These are phyloP conservation scores for Nakazawaea populi DNA, from an alignment of 805 yeast species.

Conservation along the genomic window DNA sequence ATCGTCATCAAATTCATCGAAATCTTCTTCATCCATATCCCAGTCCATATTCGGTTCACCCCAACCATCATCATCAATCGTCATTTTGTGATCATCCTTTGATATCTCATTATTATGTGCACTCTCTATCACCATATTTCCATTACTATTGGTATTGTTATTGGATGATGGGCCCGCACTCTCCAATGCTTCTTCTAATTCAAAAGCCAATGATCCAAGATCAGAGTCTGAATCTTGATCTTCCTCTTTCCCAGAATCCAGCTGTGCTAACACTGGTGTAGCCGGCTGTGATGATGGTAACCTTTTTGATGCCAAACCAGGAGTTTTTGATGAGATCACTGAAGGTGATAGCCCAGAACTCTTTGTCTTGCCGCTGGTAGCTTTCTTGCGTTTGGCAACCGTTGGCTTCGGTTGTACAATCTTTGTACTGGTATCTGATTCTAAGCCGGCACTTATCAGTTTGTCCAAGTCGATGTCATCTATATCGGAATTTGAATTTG, in stretches of 20 bases:
- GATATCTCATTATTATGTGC: not conserved
- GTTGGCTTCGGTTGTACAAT: slow-evolving; percentile 16
- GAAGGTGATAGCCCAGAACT: too few relatives aligned
- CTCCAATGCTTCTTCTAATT: slow-evolving; percentile 18
- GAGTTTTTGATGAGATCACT: too few relatives aligned
- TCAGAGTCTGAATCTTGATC: slow-evolving; percentile 15
- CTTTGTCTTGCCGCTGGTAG: not conserved
- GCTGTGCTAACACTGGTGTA: not conserved
- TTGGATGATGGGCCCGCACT: not conserved
- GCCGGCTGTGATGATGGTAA: slow-evolving; percentile 2
- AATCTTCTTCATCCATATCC: slow-evolving; percentile 10
- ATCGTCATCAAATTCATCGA: not conserved
- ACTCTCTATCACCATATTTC: too few relatives aligned
- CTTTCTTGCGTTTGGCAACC: slow-evolving; percentile 15
- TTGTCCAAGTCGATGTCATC: slow-evolving; percentile 4
- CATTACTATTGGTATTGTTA: too few relatives aligned
- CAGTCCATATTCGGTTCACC: slow-evolving; percentile 9
- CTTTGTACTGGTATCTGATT: slow-evolving; percentile 10
- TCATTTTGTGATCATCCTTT: not conserved
- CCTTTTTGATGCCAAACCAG: slow-evolving; percentile 2
- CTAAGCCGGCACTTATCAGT: slow-evolving; percentile 3
- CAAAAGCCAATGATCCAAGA: slow-evolving; percentile 18
- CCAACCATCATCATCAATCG: slow-evolving; percentile 8
- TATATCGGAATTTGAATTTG: slow-evolving; percentile 3
- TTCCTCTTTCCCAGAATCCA: not conserved